These are phyloP conservation scores for Ganoderma leucocontextum DNA, from an alignment of 1,284 basidiomycete species.

Conservation along the genomic window DNA sequence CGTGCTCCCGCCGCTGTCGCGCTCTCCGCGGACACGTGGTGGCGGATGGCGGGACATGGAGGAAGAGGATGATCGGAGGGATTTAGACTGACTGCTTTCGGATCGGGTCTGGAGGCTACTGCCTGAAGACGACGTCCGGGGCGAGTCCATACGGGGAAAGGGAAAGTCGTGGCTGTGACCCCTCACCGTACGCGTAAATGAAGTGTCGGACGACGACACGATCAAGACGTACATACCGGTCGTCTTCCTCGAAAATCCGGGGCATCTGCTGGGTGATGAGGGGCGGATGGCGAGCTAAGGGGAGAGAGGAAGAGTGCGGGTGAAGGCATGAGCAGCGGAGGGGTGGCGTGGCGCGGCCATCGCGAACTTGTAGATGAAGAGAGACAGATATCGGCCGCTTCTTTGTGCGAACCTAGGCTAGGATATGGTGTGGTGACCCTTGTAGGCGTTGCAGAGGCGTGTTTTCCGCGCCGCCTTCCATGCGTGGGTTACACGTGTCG, in stretches of 20 bases:
- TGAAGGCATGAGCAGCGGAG: conserved; percentile 24
- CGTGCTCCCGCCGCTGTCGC: conserved; percentile 27
- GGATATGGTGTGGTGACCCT: conserved; percentile 29
- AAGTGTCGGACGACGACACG: conserved; percentile 1
- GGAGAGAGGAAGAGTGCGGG: conserved; percentile 20
- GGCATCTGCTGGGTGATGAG: conserved; percentile 21
- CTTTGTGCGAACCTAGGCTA: conserved; percentile 31
- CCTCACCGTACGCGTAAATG: conserved; percentile 4
- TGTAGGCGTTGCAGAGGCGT: conserved; percentile 36
- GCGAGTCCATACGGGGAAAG: conserved; percentile 36
- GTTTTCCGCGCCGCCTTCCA: conserved; percentile 27
- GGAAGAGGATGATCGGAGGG: conserved; percentile 33
- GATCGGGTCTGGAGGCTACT: conserved; percentile 31
- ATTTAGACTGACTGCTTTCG: conserved; percentile 28
- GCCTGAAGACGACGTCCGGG: conserved; percentile 32
- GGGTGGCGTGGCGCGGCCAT: conserved; percentile 29
- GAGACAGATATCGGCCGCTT: conserved; percentile 30
- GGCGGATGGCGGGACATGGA: conserved; percentile 23
- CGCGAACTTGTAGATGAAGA: conserved; percentile 32
- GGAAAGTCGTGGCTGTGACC: conserved; percentile 33
- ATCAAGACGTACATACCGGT: conserved; percentile 22
- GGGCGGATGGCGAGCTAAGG: conserved; percentile 26
- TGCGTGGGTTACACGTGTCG: conserved; percentile 37
- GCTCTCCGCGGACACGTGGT: conserved; percentile 29
- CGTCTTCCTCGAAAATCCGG: conserved; percentile 27